Base-by-base conservation (phyloP, 768 basidiomycete species). In the Mycena epipterygia region DNA sequence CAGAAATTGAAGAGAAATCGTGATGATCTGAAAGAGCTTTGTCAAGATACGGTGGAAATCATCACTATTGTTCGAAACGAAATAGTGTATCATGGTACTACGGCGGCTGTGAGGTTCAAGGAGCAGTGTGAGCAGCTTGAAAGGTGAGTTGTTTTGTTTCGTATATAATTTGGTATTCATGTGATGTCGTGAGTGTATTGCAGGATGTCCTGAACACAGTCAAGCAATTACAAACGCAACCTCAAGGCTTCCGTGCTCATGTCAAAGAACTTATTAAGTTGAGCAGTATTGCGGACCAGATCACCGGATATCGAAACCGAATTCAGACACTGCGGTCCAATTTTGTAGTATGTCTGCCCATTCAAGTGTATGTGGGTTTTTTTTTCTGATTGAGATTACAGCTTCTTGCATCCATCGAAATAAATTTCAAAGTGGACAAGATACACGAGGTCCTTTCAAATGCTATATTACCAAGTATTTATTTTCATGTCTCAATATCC, bases 1-100 rank as follows among this genome's bases (percentile, higher is more conserved):
- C 56, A 57, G 56, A 57, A 37, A 57, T 23, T 60, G 41, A 44
- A 44, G n/a, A n/a, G n/a, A n/a, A n/a, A n/a, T n/a, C n/a, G n/a
- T n/a, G n/a, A n/a, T n/a, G n/a, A n/a, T n/a, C n/a, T n/a, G n/a
- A n/a, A n/a, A n/a, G n/a, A n/a, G n/a, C n/a, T n/a, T n/a, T n/a
- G n/a, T n/a, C n/a, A 14, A 60, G 32, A 5, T 39, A 27, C 32
- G 1, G 5, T 33, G 17, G 46, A 59, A 27, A 59, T 67, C 13
- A 44, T 41, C 3, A 29, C 2, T 0, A 39, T 67, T n/a, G 11
- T 67, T 2, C 6, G 23, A 41, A 25, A 51, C 12, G 23, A 59
- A 25, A 0, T 58, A 35, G 12, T 29, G 2, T 16, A 5, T 1
- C 37, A 61, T 25, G 39, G n/a, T 16, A 27, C 2, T 29, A 35